These are phyloP conservation scores for Chlorella sp. DNA, from an alignment of 139 green algal genomes.

Conservation along the genomic window DNA sequence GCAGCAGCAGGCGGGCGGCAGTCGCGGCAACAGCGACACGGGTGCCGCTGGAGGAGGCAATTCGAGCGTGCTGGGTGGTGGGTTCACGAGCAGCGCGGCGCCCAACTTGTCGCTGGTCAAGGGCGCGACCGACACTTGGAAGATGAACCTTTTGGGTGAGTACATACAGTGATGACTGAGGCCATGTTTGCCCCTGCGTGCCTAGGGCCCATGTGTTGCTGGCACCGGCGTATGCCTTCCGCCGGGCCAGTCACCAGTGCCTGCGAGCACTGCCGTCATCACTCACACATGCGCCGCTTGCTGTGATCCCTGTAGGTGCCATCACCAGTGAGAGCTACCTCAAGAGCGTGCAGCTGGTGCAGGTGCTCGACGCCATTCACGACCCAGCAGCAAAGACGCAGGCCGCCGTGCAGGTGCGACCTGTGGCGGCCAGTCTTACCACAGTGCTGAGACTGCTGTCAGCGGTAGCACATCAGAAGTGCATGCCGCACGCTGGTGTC, in stretches of 20 bases:
- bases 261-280: background rate
- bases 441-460: no score
- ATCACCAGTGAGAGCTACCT: slow-evolving; percentile 28
- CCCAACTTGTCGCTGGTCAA: slow-evolving; percentile 3
- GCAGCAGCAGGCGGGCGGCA: background rate
- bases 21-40: background rate
- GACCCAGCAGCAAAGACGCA: slow-evolving; percentile 18
- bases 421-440: no score
- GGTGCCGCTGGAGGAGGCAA: background rate
- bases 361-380: slow-evolving; percentile 9
- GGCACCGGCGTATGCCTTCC: background rate
- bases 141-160: slow-evolving; percentile 23
- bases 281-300: background rate
- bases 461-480: no score
- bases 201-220: background rate
- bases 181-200: no score
- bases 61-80: background rate
- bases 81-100: background rate
- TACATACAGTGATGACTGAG: no score
- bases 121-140: slow-evolving; percentile 31
- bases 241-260: background rate
- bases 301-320: background rate
- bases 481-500: no score
- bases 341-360: slow-evolving; percentile 11
- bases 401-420: slow-evolving; percentile 21